Conservation (phyloP, 202 grass and related monocot species). For the Digitaria exilis region DNA sequence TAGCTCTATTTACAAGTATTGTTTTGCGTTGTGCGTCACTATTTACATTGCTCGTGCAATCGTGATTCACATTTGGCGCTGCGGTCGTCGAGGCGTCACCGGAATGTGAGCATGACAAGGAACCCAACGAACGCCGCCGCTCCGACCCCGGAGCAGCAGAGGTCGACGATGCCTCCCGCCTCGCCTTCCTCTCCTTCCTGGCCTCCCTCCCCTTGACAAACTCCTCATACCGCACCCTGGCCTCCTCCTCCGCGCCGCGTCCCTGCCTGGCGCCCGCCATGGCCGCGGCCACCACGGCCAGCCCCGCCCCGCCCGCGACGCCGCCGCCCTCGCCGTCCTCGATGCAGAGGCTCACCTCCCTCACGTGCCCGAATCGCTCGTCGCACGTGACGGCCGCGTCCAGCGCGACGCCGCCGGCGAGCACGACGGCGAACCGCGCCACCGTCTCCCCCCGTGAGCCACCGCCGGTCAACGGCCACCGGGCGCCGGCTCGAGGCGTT, state of each 20-base stretch:
- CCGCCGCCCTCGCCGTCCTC: conserved; percentile 50
- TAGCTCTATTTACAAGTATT: background rate
- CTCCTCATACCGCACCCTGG: conserved; percentile 38
- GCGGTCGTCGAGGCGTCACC: background rate
- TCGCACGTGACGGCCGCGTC: conserved; percentile 56
- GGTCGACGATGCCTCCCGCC: conserved; percentile 46
- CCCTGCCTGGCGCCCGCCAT: conserved; percentile 36
- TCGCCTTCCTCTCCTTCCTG: conserved; percentile 52
- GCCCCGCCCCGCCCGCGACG: conserved; percentile 50
- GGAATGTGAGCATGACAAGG: conserved; percentile 30
- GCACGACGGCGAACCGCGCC: conserved; percentile 51
- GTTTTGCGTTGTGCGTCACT: background rate
- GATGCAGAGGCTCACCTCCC: conserved; percentile 55
- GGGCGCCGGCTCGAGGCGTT: conserved; percentile 63
- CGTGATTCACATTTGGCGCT: background rate
- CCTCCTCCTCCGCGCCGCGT: conserved; percentile 25
- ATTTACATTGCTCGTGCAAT: background rate
- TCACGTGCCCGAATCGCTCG: conserved; percentile 45
- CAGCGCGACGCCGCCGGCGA: conserved; percentile 30
- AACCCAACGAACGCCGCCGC: conserved; percentile 45
- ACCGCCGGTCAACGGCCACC: conserved; percentile 53
- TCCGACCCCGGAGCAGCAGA: conserved; percentile 55
- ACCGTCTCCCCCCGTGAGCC: conserved; percentile 64
- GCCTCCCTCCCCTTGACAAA: conserved; percentile 44
- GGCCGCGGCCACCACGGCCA: conserved; percentile 48